Evolutionary conservation across 352 stramenopile species (phyloP).

Genomic region (Albugo candida): DNA sequence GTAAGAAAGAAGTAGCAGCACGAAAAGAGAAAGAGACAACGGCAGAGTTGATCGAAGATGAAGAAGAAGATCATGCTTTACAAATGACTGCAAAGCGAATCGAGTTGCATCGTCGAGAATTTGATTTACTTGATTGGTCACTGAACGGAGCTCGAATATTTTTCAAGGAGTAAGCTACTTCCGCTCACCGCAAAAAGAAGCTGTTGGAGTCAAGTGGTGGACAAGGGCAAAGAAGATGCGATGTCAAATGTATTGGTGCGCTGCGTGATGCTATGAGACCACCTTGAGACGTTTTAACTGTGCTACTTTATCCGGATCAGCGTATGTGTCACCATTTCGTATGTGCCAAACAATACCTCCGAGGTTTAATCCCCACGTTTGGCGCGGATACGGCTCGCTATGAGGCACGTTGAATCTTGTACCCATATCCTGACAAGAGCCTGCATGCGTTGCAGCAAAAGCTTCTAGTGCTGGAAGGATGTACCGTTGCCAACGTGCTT

Average conservation of each 20-base stretch:
- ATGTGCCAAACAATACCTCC: conserved; percentile 67
- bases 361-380: conserved; percentile 49
- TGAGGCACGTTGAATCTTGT: conserved; percentile 56
- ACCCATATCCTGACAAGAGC: conserved; percentile 37
- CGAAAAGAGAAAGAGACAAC: conserved; percentile 73
- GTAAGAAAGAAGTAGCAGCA: conserved; percentile 52
- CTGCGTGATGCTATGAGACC: conserved; percentile 5
- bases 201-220: no score
- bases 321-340: conserved; percentile 62
- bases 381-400: conserved; percentile 26
- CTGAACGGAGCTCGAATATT: conserved; percentile 83
- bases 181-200: no score
- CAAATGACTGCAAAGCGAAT: conserved; percentile 78
- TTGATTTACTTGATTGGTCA: conserved; percentile 81
- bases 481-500: conserved; percentile 41
- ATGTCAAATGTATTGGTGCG: no score
- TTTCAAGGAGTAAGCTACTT: conserved; percentile 60
- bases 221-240: no score
- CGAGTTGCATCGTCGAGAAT: conserved; percentile 71
- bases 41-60: conserved; percentile 66
- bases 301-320: conserved; percentile 40
- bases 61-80: conserved; percentile 73
- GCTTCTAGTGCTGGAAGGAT: conserved; percentile 40
- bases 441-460: conserved; percentile 32
- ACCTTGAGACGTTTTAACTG: conserved; percentile 35